Conservation (phyloP, 2,329 filamentous ascomycete species). For the Fusarium cicatricum region DNA sequence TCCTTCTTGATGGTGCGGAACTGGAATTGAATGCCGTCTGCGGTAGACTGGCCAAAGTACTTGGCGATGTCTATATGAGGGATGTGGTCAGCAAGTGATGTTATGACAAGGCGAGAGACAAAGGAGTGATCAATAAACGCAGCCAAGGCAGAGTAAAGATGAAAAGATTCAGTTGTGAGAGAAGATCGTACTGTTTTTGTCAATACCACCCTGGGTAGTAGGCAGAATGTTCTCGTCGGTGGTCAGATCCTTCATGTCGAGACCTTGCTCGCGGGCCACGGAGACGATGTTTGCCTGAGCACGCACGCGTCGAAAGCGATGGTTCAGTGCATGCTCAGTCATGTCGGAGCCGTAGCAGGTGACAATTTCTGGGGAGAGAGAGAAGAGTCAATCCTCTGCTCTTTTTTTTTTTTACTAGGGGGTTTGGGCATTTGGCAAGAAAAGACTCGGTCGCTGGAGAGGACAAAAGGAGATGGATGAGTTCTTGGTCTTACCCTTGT, state of each 20-base stretch:
- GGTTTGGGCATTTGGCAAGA: not conserved
- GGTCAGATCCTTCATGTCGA: slow-evolving; percentile 55
- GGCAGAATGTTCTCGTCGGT: slow-evolving; percentile 48
- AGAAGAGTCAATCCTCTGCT: slow-evolving; percentile 46
- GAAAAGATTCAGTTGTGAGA: not conserved
- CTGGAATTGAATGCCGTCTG: slow-evolving; percentile 67
- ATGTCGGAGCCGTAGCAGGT: slow-evolving; percentile 59
- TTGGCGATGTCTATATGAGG: slow-evolving; percentile 63
- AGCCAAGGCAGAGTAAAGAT: not conserved
- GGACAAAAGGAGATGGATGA: not conserved
- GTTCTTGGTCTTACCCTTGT: slow-evolving; percentile 62
- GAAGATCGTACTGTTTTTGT: slow-evolving; percentile 51
- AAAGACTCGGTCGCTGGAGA: no score
- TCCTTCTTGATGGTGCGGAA: slow-evolving; percentile 65
- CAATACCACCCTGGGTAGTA: slow-evolving; percentile 49
- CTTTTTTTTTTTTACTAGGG: slow-evolving; percentile 28
- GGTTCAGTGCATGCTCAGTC: slow-evolving; percentile 57
- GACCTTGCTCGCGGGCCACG: slow-evolving; percentile 45
- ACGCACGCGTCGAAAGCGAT: slow-evolving; percentile 59
- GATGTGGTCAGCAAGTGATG: slow-evolving; percentile 5
- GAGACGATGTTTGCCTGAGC: slow-evolving; percentile 52
- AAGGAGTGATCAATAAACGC: not conserved
- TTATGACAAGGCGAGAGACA: not conserved
- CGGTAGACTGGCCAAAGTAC: slow-evolving; percentile 67
- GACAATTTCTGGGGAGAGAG: slow-evolving; percentile 53